Base-by-base conservation (phyloP, 306 rosid genomes). In the Dalbergia cultrata region DNA sequence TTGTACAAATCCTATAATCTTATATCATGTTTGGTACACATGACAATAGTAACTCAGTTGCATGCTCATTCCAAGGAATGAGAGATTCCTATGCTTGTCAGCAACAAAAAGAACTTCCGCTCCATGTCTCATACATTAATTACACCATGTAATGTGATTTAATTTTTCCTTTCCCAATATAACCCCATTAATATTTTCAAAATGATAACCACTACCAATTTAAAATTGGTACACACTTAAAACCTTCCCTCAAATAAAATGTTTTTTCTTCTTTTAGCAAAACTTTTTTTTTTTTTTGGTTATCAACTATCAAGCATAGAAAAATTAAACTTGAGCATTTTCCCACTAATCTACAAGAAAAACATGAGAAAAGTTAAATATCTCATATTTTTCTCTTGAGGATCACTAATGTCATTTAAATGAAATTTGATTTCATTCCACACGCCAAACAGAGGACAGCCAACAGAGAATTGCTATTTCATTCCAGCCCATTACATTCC, bases 21-120 rank as follows among this genome's bases (percentile, higher is more conserved):
- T 45, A 7, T 13, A 64, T 67, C 73, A 44, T 68, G 67, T 33
- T 26, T 61, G 43, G 67, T 31, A 61, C 17, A 31, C 43, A 37
- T 37, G 41, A 37, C 41, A 61, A 61, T 33, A 3, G 10, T 31
- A 8, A 61, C 16, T 61, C 43, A 31, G 26, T 61, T 60, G 9
- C 41, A 56, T 56, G 31, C 31, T 56, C 61, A 37, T 49, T 50
- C 34, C 13, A 62, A 33, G 11, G 43, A 13, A 61, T 61, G 43
- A 33, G 67, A 9, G 45, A 34, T 34, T 62, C 45, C 45, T 17
- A 34, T 35, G 17, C 37, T 33, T 34, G 68, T 62, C 7, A 62
- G 34, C 33, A 54, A 26, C 66, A 62, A 33, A 62, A 34, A 62
- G 11, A 17, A 9, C 12, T 62, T 33, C 68, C 13, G 13, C 33